Percentiles rank a stretch among this genome's conserved stretches.
phyloP scores from a whole-genome alignment of 139 green algal genomes.

The Closterium sp. region DNA sequence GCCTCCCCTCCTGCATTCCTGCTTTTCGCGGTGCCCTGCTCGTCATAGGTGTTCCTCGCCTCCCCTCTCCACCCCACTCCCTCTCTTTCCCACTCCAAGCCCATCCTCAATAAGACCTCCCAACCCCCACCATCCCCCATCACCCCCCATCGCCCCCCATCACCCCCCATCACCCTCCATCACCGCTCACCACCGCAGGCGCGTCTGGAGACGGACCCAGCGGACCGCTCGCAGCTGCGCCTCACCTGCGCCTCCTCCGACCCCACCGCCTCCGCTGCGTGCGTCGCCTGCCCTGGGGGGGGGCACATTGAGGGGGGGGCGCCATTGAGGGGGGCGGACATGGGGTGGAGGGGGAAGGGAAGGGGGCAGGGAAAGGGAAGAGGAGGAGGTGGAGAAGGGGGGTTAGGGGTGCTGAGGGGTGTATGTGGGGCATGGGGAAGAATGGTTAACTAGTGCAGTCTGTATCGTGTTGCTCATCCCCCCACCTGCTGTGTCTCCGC shows the following conservation, averaged over 20 bases:
- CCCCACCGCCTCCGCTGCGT: slow-evolving; percentile 10
- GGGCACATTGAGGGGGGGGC: too few species aligned
- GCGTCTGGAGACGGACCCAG: slow-evolving; percentile 74
- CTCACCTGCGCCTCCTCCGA: slow-evolving; percentile 64
- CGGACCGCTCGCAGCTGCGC: slow-evolving; percentile 67
- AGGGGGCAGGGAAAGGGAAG: not conserved
- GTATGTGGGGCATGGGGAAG: not conserved
- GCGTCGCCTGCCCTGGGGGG: not conserved
- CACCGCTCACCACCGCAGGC: slow-evolving; percentile 7
- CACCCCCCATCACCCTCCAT: not conserved
- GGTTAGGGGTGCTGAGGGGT: not conserved
- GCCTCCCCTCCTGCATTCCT: not conserved
- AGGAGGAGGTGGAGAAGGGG: not conserved
- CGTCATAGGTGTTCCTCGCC: not conserved
- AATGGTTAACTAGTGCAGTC: not conserved
- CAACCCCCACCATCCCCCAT: too few species aligned
- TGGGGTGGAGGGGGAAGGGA: not conserved
- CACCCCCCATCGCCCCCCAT: not conserved
- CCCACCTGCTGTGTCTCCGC: not conserved
- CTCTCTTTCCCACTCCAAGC: not conserved
- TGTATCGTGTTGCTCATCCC: too few species aligned
- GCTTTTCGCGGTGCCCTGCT: not conserved
- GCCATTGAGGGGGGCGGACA: too few species aligned
- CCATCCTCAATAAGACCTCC: not conserved
- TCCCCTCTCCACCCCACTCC: not conserved